Evolutionary conservation across 2,329 filamentous ascomycete species (phyloP).

Genomic region (Trichoderma polysporum): DNA sequence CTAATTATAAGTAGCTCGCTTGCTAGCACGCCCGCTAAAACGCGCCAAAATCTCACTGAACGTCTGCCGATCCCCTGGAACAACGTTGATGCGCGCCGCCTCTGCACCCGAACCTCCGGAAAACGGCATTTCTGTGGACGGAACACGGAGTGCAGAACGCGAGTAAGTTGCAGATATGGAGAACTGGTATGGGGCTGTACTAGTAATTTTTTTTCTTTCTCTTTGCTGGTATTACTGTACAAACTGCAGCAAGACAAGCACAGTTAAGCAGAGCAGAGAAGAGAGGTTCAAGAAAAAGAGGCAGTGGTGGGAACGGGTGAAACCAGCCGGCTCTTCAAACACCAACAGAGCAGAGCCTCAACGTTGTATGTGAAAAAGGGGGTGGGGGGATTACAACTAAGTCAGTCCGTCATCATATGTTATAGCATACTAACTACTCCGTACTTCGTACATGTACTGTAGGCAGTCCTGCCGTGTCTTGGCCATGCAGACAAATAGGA

Average conservation of each 20-base stretch:
- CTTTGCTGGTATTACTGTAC: no score
- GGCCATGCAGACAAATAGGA: no score
- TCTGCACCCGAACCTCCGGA: neutral
- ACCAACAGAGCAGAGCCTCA: conserved; percentile 1
- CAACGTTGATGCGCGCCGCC: neutral
- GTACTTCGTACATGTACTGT: no score
- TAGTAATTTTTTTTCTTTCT: no score
- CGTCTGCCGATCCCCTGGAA: neutral
- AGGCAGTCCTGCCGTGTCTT: no score
- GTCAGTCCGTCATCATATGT: neutral
- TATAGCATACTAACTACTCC: no score
- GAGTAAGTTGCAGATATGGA: neutral
- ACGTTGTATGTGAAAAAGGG: neutral
- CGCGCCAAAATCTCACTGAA: conserved; percentile 10
- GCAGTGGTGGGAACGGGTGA: neutral
- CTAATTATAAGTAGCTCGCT: neutral
- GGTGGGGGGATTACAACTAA: neutral
- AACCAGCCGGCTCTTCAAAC: neutral
- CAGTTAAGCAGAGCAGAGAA: no score
- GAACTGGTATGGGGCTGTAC: no score
- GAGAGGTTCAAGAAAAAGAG: neutral
- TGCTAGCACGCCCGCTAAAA: neutral
- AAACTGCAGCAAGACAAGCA: no score
- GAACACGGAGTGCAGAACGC: neutral
- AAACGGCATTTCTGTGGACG: neutral